These are phyloP conservation scores for Penicillium rolfsii DNA, from an alignment of 2,329 filamentous ascomycete species.

Conservation along the genomic window DNA sequence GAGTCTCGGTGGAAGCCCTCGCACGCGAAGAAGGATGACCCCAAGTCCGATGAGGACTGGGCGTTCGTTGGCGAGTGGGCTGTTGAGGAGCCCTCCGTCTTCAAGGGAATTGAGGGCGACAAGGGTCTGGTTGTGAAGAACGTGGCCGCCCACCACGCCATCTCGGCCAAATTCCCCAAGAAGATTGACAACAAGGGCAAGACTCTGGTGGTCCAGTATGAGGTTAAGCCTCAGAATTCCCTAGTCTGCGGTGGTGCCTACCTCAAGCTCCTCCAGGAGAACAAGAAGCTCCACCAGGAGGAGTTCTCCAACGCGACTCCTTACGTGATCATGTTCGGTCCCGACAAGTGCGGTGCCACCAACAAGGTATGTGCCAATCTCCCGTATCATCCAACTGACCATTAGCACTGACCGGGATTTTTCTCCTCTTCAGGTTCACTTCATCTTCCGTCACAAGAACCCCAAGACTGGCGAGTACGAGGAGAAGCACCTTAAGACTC, in stretches of 20 bases:
- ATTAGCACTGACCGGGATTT: conserved; percentile 7
- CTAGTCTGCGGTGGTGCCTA: conserved; percentile 98
- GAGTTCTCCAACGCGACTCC: conserved; percentile 98
- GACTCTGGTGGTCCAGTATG: conserved; percentile 96
- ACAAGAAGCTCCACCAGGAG: conserved; percentile 92
- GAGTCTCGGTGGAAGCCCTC: conserved; percentile 91
- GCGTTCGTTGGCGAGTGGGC: conserved; percentile 96
- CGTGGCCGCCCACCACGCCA: conserved; percentile 95
- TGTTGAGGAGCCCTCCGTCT: conserved; percentile 88
- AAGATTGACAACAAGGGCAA: conserved; percentile 97
- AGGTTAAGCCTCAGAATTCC: conserved; percentile 97
- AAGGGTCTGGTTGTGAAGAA: conserved; percentile 99
- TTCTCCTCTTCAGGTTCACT: conserved; percentile 61
- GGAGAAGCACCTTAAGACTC: conserved; percentile 93
- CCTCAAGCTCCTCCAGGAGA: conserved; percentile 97
- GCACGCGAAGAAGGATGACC: conserved; percentile 93
- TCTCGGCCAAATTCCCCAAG: conserved; percentile 97
- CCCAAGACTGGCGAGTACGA: conserved; percentile 99
- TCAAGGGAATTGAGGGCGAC: conserved; percentile 91
- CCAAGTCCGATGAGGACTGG: conserved; percentile 84
- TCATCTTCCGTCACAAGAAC: conserved; percentile 99
- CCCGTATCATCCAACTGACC: conserved; percentile 6
- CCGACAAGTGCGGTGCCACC: conserved; percentile 97
- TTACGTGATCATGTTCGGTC: conserved; percentile 99
- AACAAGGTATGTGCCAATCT: conserved; percentile 77